phyloP scores from a whole-genome alignment of 2,329 filamentous ascomycete genomes.

The Penicillium polonicum region DNA sequence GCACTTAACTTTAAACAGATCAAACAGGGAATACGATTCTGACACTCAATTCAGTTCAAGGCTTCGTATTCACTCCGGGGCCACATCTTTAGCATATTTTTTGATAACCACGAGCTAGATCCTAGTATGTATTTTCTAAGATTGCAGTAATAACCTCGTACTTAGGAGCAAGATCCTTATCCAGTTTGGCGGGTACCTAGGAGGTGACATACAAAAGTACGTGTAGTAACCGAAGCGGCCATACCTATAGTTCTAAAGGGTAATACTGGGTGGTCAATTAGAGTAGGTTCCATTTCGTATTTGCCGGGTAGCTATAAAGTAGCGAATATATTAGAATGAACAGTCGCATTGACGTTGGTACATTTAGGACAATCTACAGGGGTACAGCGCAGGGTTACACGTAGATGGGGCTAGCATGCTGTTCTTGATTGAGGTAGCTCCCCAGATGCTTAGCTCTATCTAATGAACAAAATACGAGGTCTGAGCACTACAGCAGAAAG shows the following conservation, averaged over 20 bases:
- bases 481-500: not conserved
- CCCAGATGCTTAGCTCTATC: not conserved
- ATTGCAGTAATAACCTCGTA: not conserved
- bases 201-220: not conserved
- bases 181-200: not conserved
- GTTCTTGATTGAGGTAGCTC: not conserved
- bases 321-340: not conserved
- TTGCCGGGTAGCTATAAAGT: not conserved
- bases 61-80: not conserved
- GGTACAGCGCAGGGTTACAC: not conserved
- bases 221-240: not conserved
- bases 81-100: not conserved
- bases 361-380: not conserved
- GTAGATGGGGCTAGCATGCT: not conserved
- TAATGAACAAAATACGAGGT: not conserved
- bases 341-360: not conserved
- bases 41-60: too few species aligned
- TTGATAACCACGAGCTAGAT: not conserved
- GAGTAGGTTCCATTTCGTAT: not conserved
- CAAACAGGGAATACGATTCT: not conserved
- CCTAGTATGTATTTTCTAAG: not conserved
- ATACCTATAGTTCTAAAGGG: not conserved
- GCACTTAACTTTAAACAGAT: not conserved
- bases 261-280: not conserved
- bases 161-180: not conserved